phyloP scores from a whole-genome alignment of 345 rosid species.

The Mangifera indica region DNA sequence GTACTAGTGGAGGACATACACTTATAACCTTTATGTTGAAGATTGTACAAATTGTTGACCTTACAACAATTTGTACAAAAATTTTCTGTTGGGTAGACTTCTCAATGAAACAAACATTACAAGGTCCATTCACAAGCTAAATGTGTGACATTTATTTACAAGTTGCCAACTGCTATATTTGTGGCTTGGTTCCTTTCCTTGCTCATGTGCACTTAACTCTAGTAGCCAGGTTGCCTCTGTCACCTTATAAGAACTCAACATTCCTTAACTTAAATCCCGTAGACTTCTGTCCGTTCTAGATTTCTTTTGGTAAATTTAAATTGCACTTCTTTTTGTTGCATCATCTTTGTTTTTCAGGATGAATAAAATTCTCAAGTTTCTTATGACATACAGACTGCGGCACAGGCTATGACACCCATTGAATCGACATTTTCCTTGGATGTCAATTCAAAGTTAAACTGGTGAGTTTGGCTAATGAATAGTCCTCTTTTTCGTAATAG shows the following conservation, averaged over 20 bases:
- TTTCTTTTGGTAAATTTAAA: slow-evolving; percentile 17
- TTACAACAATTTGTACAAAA: neutral
- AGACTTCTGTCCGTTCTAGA: neutral
- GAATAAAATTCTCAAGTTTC: slow-evolving; percentile 17
- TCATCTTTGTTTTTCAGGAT: slow-evolving; percentile 2
- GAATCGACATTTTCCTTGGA: slow-evolving; percentile 86
- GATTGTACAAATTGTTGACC: too few relatives aligned
- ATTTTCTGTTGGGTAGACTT: neutral
- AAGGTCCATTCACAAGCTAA: neutral
- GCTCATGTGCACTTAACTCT: neutral
- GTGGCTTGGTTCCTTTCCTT: neutral
- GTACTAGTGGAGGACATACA: too few relatives aligned
- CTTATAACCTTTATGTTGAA: too few relatives aligned
- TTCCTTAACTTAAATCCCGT: slow-evolving; percentile 4
- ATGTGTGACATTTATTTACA: neutral
- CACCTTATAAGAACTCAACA: neutral
- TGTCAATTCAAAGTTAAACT: slow-evolving; percentile 73
- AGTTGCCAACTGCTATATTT: neutral
- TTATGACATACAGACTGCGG: slow-evolving; percentile 59
- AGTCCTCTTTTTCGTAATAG: neutral
- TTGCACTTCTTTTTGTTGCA: neutral
- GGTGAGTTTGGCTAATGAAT: slow-evolving; percentile 42
- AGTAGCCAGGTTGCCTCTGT: neutral
- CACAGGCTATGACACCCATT: slow-evolving; percentile 88
- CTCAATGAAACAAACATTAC: neutral